Evolutionary conservation across 1,139 yeast genomes (phyloP).

Genomic region (Hansenula lynferdii): DNA sequence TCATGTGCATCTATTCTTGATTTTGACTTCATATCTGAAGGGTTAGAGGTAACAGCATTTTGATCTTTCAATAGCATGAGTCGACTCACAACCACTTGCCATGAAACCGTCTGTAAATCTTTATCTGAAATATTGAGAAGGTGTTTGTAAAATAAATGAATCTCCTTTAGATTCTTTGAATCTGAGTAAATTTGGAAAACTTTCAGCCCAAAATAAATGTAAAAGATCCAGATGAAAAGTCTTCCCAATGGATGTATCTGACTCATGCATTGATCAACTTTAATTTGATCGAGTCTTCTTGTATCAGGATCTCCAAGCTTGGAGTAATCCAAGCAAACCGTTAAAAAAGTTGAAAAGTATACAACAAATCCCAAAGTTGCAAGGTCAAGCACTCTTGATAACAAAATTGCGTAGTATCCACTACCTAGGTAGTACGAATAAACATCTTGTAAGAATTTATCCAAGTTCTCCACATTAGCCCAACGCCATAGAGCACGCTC

Average conservation of each 20-base stretch:
- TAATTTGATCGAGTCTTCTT: conserved; percentile 38
- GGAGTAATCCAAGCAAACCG: conserved; percentile 78
- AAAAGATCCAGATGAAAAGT: conserved; percentile 58
- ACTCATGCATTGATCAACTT: conserved; percentile 57
- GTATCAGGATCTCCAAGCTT: conserved; percentile 28
- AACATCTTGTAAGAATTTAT: conserved; percentile 75
- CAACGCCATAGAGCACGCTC: conserved; percentile 91
- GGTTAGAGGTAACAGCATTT: conserved; percentile 53
- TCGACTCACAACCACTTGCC: conserved; percentile 85
- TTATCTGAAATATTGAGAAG: conserved; percentile 68
- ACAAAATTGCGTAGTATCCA: conserved; percentile 73
- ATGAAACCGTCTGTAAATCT: conserved; percentile 88
- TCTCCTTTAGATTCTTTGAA: conserved; percentile 28
- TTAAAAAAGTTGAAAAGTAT: conserved; percentile 69
- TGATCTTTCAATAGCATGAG: conserved; percentile 72
- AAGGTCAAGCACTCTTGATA: conserved; percentile 62
- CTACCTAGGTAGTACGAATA: conserved; percentile 82
- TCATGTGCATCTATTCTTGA: conserved; percentile 85
- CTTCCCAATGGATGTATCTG: conserved; percentile 41
- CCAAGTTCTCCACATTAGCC: conserved; percentile 94
- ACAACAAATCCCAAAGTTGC: conserved; percentile 74
- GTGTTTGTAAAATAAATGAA: conserved; percentile 36
- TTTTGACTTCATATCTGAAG: conserved; percentile 61
- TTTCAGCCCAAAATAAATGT: conserved; percentile 50
- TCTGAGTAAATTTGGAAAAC: conserved; percentile 54